Conservation (phyloP, 129 eudicot genomes). For the Kitagawia praeruptora region DNA sequence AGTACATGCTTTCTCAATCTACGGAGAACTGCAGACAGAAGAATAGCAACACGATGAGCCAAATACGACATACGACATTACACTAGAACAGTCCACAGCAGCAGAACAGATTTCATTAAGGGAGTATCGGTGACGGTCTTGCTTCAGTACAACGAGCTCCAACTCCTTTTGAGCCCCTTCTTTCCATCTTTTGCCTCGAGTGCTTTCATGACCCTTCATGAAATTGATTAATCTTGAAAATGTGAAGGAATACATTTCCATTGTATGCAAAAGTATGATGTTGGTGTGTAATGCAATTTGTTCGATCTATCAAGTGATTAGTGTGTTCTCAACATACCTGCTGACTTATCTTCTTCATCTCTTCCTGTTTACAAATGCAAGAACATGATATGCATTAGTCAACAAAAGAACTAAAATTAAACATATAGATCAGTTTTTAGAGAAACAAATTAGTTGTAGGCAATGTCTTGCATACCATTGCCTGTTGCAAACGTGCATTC, state of each 20-base stretch:
- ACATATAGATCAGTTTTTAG: background rate
- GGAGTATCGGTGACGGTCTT: background rate
- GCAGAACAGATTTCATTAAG: background rate
- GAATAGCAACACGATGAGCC: background rate
- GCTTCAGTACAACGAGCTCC: slow-evolving; percentile 41
- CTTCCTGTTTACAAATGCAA: slow-evolving; percentile 40
- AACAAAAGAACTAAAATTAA: background rate
- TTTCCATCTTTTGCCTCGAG: slow-evolving; percentile 32
- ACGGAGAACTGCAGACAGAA: background rate
- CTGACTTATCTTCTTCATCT: slow-evolving; percentile 55
- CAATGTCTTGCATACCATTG: slow-evolving; percentile 36
- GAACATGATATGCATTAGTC: background rate
- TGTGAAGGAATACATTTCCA: background rate
- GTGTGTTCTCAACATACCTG: background rate
- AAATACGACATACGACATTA: background rate
- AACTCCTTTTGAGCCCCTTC: slow-evolving; percentile 43
- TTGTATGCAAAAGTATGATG: background rate
- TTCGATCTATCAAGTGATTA: background rate
- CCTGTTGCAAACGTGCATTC: slow-evolving; percentile 48
- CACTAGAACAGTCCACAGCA: background rate
- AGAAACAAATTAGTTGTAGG: background rate
- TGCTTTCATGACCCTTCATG: slow-evolving; percentile 34
- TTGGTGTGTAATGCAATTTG: slow-evolving; percentile 1
- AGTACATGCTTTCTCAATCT: background rate
- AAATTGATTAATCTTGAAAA: background rate